Evolutionary conservation across 768 basidiomycete species (phyloP).

Genomic region (Holtermanniella nyarrowii): DNA sequence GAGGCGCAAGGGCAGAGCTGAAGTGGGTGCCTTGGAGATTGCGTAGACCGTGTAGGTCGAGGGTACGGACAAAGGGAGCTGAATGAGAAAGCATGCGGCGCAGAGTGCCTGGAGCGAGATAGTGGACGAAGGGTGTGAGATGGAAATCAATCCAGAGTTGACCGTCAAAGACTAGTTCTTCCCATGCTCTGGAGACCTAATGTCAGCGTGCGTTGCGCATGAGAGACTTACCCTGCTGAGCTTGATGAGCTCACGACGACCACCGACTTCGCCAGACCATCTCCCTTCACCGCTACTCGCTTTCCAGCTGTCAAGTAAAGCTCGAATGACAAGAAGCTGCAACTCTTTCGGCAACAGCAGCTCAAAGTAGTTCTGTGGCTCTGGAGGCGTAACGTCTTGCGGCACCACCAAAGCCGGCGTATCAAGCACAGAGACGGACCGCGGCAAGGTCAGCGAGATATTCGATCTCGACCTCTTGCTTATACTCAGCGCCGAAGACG

Average conservation of each 20-base stretch:
- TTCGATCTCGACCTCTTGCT: not conserved
- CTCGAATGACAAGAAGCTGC: constrained; percentile 14
- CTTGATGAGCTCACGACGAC: constrained; percentile 20
- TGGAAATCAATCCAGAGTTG: constrained; percentile 24
- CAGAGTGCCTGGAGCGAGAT: constrained; percentile 14
- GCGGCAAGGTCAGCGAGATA: not conserved
- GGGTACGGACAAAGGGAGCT: constrained; percentile 9
- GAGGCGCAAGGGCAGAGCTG: not conserved
- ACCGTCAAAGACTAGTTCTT: constrained; percentile 26
- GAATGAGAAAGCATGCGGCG: constrained; percentile 8
- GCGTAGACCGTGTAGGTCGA: constrained; percentile 20
- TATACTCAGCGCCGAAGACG: not conserved
- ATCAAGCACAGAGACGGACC: not conserved
- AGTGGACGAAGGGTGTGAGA: constrained; percentile 9
- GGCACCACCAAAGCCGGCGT: not conserved
- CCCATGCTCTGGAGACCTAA: constrained; percentile 27
- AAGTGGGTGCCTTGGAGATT: constrained; percentile 1
- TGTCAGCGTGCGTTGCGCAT: not conserved
- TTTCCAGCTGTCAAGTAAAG: constrained; percentile 3
- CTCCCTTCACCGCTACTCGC: constrained; percentile 3
- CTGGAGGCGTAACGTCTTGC: not conserved
- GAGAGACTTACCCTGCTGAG: constrained; percentile 20
- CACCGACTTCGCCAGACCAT: constrained; percentile 16
- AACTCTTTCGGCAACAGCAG: constrained; percentile 21
- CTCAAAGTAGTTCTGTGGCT: constrained; percentile 9